Evolutionary conservation across 2,329 filamentous ascomycete species (phyloP).

Genomic region (Colletotrichum destructivum): DNA sequence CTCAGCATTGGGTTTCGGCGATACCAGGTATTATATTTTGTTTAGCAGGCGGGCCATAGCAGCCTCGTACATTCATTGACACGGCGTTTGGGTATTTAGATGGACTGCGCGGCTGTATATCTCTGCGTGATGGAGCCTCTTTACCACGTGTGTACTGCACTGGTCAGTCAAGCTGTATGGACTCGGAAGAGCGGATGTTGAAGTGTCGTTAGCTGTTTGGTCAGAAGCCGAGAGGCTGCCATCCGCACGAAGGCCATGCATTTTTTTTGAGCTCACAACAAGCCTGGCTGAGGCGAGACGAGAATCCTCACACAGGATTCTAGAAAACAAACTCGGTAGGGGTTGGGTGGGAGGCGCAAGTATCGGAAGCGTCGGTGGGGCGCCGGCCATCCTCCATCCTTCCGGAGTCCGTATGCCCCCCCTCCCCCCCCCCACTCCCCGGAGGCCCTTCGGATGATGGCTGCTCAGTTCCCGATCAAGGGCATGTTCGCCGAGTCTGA

Average conservation of each 20-base stretch:
- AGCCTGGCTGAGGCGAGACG: no score
- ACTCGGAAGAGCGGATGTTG: no score
- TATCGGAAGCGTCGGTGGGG: not conserved
- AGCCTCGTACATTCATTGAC: constrained; percentile 19
- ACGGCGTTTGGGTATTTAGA: no score
- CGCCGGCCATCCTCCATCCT: not conserved
- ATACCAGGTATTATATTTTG: constrained; percentile 25
- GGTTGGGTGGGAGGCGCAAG: not conserved
- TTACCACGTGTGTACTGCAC: not conserved
- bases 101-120: no score
- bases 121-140: not conserved
- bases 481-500: not conserved
- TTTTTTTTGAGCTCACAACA: not conserved
- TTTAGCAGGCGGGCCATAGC: not conserved
- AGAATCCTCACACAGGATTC: not conserved
- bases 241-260: no score
- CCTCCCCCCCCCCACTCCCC: no score
- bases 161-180: no score
- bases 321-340: not conserved
- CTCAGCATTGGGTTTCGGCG: constrained; percentile 16
- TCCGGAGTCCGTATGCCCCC: not conserved
- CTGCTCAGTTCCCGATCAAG: not conserved
- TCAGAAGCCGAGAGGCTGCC: no score
- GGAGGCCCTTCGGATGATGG: not conserved
- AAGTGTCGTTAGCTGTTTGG: no score